A percentile compares a stretch with the other conserved stretches of the same genome.
These are phyloP conservation scores for Hansenula sp. DNA, from an alignment of 1,139 yeast species.

Conservation along the genomic window DNA sequence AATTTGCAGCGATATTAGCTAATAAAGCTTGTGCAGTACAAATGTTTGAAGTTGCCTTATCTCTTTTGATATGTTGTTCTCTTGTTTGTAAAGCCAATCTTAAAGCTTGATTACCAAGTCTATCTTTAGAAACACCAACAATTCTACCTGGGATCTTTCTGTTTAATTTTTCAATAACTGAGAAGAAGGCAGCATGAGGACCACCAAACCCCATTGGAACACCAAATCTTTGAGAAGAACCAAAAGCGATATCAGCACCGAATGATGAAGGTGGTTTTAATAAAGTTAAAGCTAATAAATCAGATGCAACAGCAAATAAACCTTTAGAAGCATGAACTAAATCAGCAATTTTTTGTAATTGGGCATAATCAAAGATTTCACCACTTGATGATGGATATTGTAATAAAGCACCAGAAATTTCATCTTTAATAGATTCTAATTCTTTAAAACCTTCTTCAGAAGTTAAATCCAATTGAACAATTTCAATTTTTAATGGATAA, in stretches of 20 bases:
- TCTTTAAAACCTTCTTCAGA: constrained; percentile 35
- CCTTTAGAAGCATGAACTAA: constrained; percentile 70
- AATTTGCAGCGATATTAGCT: constrained; percentile 94
- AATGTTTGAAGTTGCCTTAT: constrained; percentile 94
- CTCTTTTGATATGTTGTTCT: constrained; percentile 96
- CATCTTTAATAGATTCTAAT: constrained; percentile 33
- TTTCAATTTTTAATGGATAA: constrained; percentile 61
- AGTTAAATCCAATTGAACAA: constrained; percentile 56
- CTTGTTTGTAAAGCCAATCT: constrained; percentile 95
- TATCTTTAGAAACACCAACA: constrained; percentile 89
- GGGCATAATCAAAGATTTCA: constrained; percentile 43
- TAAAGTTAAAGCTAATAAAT: constrained; percentile 80
- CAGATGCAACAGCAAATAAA: constrained; percentile 81
- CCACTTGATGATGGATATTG: constrained; percentile 95
- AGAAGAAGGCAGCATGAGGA: constrained; percentile 97
- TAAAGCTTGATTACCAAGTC: constrained; percentile 83
- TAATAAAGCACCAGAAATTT: constrained; percentile 75
- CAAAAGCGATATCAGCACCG: constrained; percentile 91
- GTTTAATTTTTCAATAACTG: constrained; percentile 72
- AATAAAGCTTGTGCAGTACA: constrained; percentile 97
- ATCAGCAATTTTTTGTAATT: constrained; percentile 53
- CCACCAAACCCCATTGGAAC: constrained; percentile 98
- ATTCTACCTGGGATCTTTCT: constrained; percentile 96
- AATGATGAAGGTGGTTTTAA: constrained; percentile 79
- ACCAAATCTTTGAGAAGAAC: constrained; percentile 93